Evolutionary conservation across 495 filamentous ascomycete genomes (phyloP), one percentile per base, ranked within the genome.

Genomic region (Elasticomyces elasticus): DNA sequence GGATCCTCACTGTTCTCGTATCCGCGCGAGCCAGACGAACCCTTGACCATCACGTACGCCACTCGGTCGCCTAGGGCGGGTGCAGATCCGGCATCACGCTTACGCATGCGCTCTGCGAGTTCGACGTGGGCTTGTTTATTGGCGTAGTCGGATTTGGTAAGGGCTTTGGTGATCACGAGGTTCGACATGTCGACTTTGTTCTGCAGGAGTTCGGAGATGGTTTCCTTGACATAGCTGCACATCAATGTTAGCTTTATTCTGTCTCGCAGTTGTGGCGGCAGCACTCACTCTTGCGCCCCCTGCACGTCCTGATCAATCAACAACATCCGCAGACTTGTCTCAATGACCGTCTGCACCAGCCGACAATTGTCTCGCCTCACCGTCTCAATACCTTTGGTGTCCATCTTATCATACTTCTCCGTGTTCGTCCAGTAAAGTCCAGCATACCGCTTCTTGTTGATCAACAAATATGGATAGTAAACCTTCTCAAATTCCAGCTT

Each of bases 401-500:
- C 92, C 94, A 99, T 97, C 75, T 99, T 99, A 74, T 99, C 92
- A 61, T 82, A 89, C 66, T 94, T 95, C n/a, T 87, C 79, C 0
- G 92, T 79, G 42, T 84, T 89, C 19, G 94, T 97, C 89, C 91
- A 99, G 72, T 89, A 97, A 13, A 99, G 73, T 28, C 92, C 92
- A 12, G 92, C 92, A 60, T 99, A 99, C 51, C 92, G 85, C 77
- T 99, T 99, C 72, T 99, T 99, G 79, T 99, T 99, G 80, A 99
- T 99, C 38, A 99, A 75, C 28, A 99, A 77, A 67, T 99, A 99
- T 0, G 92, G 92, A 65, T 86, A 99, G 69, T 99, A 99, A 1
- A 99, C 92, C 69, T 99, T 99, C 65, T 99, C 92, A 72, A 99
- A 99, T 66, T 99, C 92, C 17, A 99, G 79, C 71, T 96, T 99